Conservation (phyloP, 805 yeast genomes). For the Teunomyces lycoperdinae region DNA sequence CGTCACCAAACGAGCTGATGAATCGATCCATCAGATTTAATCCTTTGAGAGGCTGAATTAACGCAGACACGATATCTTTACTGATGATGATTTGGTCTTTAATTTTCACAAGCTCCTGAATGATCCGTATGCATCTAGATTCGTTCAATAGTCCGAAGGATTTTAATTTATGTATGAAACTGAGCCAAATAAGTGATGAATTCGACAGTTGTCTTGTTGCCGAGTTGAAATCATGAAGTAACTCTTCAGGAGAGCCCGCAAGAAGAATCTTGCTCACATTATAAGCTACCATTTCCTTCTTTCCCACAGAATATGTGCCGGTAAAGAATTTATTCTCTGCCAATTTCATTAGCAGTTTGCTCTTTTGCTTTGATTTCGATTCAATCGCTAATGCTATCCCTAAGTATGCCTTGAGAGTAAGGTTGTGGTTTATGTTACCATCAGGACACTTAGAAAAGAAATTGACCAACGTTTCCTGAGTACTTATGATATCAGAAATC, state of each 20-base stretch:
- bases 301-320: conserved; percentile 4
- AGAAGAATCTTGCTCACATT: conserved; percentile 25
- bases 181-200: conserved; percentile 33
- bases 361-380: conserved; percentile 21
- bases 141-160: conserved; percentile 32
- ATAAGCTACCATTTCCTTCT: conserved; percentile 21
- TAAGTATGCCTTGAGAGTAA: conserved; percentile 32
- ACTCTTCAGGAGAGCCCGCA: conserved; percentile 32
- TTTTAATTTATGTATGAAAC: conserved; percentile 29
- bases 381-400: conserved; percentile 34
- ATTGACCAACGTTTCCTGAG: conserved; percentile 29
- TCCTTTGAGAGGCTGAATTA: conserved; percentile 29
- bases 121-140: conserved; percentile 23
- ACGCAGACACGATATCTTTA: conserved; percentile 27
- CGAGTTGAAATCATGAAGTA: conserved; percentile 32
- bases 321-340: conserved; percentile 22
- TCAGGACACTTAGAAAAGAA: conserved; percentile 9
- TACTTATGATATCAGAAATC: conserved; percentile 15
- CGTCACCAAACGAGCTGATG: conserved; percentile 12
- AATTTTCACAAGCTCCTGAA: conserved; percentile 22
- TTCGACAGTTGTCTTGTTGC: conserved; percentile 20
- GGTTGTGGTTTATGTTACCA: conserved; percentile 10
- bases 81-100: conserved; percentile 24
- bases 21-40: conserved; percentile 21
- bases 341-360: conserved; percentile 23